These are phyloP conservation scores for Zancudomyces culisetae DNA, from an alignment of 371 early-diverging fungal genomes.

Conservation along the genomic window DNA sequence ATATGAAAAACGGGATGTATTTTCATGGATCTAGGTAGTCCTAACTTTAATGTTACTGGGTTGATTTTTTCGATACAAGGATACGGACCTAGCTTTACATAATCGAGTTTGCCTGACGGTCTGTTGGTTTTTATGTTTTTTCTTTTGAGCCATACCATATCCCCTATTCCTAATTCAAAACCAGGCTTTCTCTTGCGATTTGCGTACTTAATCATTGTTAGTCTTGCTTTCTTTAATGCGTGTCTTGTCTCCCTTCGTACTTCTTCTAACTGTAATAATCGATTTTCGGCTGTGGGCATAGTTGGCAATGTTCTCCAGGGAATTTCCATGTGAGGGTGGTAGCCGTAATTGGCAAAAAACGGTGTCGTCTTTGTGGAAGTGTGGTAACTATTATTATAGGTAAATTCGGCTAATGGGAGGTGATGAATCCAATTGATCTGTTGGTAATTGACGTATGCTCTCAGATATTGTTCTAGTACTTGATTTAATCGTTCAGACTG, in stretches of 20 bases:
- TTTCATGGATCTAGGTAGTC: slow-evolving; percentile 10
- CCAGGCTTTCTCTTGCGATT: neutral
- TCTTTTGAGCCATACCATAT: neutral
- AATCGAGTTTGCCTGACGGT: neutral
- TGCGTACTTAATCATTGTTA: neutral
- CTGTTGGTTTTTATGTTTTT: neutral
- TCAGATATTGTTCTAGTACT: slow-evolving; percentile 27
- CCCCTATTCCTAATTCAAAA: neutral
- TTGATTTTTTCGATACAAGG: neutral
- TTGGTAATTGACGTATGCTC: slow-evolving; percentile 17
- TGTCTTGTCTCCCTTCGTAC: neutral
- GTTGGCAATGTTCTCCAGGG: neutral
- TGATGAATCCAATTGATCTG: slow-evolving; percentile 27
- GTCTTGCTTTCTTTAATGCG: neutral
- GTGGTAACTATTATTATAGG: slow-evolving; percentile 25
- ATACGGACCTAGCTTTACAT: neutral
- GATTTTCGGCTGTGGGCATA: neutral
- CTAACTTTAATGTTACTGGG: slow-evolving; percentile 6
- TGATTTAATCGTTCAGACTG: slow-evolving; percentile 31
- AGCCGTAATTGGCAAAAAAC: neutral
- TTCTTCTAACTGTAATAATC: neutral
- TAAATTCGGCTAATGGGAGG: slow-evolving; percentile 27
- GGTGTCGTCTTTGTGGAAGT: slow-evolving; percentile 5
- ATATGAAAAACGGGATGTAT: slow-evolving; percentile 13
- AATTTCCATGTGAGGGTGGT: neutral